These are phyloP conservation scores for Malus asiatica DNA, from an alignment of 306 rosid genomes.

Conservation along the genomic window DNA sequence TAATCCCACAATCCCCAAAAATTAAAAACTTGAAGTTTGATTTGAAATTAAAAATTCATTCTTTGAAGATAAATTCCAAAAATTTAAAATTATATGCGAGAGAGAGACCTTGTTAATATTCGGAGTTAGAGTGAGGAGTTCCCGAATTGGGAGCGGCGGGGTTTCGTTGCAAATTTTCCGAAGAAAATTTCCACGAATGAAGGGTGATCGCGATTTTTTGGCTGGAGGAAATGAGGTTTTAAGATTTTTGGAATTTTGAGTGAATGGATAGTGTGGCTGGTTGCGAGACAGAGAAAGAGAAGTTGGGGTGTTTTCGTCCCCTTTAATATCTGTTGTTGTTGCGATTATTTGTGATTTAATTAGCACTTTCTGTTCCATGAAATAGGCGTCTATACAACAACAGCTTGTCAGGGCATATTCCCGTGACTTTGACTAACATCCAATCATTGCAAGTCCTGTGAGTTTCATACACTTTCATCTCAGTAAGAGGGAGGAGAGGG, in stretches of 20 bases:
- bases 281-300: no score
- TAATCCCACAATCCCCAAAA: neutral
- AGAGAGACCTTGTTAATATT: slow-evolving; percentile 28
- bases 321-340: neutral
- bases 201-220: no score
- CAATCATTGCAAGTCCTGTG: slow-evolving; percentile 77
- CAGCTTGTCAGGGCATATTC: slow-evolving; percentile 65
- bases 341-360: slow-evolving; percentile 17
- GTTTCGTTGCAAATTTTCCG: slow-evolving; percentile 7
- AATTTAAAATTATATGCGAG: neutral
- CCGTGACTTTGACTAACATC: slow-evolving; percentile 42
- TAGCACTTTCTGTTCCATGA: slow-evolving; percentile 12
- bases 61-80: neutral
- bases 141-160: slow-evolving; percentile 33
- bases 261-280: no score
- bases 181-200: no score
- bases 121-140: slow-evolving; percentile 30
- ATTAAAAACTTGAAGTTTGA: no score
- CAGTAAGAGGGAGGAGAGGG: neutral
- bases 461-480: slow-evolving; percentile 32
- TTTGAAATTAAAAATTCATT: no score
- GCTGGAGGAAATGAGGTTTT: no score
- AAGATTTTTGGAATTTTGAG: no score
- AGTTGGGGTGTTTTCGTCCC: no score
- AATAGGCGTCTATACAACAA: slow-evolving; percentile 94